Conservation (phyloP, 1,284 basidiomycete genomes). For the Ceratobasidium sp. region DNA sequence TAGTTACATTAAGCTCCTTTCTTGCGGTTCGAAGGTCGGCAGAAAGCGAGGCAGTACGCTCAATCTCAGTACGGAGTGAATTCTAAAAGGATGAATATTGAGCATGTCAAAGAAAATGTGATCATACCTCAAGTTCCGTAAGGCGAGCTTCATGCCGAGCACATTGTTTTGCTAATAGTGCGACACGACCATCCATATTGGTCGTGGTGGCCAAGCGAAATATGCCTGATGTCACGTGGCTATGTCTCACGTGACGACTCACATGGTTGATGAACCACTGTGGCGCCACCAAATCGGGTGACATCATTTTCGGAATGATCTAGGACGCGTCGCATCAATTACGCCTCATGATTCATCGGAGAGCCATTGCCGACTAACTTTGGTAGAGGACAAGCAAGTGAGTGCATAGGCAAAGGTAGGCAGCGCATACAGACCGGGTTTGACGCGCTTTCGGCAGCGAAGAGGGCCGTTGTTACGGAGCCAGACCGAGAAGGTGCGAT, state of each 20-base stretch:
- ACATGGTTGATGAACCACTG: background rate
- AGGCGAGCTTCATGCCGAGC: constrained; percentile 13
- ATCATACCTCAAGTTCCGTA: constrained; percentile 26
- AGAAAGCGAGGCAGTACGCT: constrained; percentile 35
- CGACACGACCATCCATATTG: constrained; percentile 30
- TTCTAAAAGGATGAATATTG: constrained; percentile 4
- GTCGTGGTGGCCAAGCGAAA: constrained; percentile 7
- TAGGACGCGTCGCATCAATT: too few relatives aligned
- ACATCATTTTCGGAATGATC: constrained; percentile 16
- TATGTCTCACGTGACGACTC: constrained; percentile 15
- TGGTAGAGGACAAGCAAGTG: constrained; percentile 26
- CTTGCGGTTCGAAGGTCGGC: constrained; percentile 26
- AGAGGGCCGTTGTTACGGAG: background rate
- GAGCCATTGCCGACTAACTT: constrained; percentile 28
- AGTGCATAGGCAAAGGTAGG: constrained; percentile 42
- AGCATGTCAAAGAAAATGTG: background rate
- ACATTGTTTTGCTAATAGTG: constrained; percentile 5
- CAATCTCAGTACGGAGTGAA: constrained; percentile 30
- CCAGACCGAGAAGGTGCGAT: background rate
- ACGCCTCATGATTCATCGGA: too few relatives aligned
- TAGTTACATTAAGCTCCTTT: constrained; percentile 12
- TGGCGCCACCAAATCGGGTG: constrained; percentile 1
- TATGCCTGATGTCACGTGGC: constrained; percentile 25
- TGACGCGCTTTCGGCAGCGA: background rate
- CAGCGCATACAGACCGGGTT: constrained; percentile 11